phyloP scores from a whole-genome alignment of 192 early-diverging fungal genomes.

The Linnemannia hyalina region DNA sequence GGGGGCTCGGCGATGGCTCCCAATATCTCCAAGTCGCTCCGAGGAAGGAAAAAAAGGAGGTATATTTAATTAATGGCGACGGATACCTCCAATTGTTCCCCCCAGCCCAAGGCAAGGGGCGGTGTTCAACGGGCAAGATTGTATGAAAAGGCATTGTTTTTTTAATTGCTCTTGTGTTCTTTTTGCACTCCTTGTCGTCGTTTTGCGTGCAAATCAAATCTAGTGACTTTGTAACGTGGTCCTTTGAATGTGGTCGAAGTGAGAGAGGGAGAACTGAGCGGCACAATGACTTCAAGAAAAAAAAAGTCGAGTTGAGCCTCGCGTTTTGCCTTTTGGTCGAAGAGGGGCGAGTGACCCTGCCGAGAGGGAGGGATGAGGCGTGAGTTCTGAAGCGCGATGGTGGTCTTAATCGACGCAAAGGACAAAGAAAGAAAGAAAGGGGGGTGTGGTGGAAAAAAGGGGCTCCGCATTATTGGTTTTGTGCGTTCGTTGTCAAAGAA shows the following conservation, averaged over 20 bases:
- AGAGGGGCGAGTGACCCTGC: not conserved
- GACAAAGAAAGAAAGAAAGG: too few species aligned
- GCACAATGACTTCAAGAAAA: not conserved
- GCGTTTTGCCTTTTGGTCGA: not conserved
- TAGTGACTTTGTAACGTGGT: not conserved
- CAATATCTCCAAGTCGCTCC: not conserved
- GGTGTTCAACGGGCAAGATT: not conserved
- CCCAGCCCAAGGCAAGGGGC: not conserved
- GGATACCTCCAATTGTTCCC: not conserved
- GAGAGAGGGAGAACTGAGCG: not conserved
- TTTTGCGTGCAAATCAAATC: not conserved
- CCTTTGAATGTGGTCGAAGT: not conserved
- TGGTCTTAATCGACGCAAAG: not conserved
- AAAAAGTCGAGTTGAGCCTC: not conserved
- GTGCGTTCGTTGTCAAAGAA: too few species aligned
- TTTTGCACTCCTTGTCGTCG: too few species aligned
- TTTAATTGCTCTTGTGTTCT: not conserved
- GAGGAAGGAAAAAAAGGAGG: not conserved
- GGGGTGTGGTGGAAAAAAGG: not conserved
- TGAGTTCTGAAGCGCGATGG: not conserved
- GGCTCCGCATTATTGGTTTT: not conserved
- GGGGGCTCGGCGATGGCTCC: not conserved
- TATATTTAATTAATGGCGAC: not conserved
- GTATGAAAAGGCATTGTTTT: not conserved
- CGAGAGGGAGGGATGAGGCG: not conserved